A percentile compares a stretch with the other conserved stretches of the same genome.
Evolutionary conservation across 2,329 filamentous ascomycete species (phyloP).

Genomic region (Fusarium mundagurra): DNA sequence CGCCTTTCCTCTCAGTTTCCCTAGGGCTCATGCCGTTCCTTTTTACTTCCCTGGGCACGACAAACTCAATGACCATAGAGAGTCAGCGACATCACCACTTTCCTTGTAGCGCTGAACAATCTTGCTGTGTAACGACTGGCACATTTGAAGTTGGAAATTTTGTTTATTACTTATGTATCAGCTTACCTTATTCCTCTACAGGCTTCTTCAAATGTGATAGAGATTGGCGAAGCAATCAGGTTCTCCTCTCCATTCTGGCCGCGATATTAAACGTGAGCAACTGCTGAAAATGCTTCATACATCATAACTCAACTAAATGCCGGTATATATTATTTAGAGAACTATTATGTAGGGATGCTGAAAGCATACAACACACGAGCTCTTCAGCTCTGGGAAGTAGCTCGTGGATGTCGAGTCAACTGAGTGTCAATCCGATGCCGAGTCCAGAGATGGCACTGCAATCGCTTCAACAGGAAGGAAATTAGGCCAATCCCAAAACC

Average conservation of each 20-base stretch:
- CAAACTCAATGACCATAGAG: too few relatives aligned
- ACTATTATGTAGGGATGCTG: neutral
- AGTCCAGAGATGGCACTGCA: too few relatives aligned
- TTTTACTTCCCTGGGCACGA: neutral
- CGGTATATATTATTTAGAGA: fast-evolving
- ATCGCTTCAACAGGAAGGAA: neutral
- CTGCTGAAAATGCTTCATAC: neutral
- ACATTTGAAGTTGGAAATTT: too few relatives aligned
- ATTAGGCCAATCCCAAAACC: neutral
- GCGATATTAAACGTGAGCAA: neutral
- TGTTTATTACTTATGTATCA: too few relatives aligned
- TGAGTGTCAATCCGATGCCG: neutral
- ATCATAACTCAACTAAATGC: fast-evolving
- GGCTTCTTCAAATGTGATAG: too few relatives aligned
- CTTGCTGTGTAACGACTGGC: too few relatives aligned
- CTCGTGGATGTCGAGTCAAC: neutral
- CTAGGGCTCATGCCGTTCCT: too few relatives aligned
- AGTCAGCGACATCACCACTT: too few relatives aligned
- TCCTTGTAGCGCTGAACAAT: neutral
- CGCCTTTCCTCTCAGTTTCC: fast-evolving
- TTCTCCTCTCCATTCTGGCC: neutral
- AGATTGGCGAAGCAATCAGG: neutral
- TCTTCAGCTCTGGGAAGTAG: neutral
- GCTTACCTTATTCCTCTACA: too few relatives aligned
- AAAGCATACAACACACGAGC: fast-evolving